Base-by-base conservation (phyloP, 2,329 filamentous ascomycete genomes). In the Aspergillus sp. region DNA sequence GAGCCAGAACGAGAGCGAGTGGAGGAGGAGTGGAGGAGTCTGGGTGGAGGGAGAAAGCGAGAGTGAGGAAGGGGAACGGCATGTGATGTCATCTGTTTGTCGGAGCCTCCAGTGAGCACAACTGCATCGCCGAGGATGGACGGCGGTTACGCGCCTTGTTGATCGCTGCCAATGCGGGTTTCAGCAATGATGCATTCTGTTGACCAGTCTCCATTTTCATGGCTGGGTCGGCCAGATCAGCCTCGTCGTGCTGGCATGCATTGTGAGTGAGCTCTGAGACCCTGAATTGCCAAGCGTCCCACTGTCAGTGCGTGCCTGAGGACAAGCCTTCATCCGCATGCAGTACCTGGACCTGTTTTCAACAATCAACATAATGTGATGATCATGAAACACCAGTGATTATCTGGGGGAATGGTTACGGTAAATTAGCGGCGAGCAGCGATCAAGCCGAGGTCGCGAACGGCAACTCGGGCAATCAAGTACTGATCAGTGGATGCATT, bases 1-100 rank as follows among this genome's bases (percentile, higher is more conserved):
- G 27, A 31, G 27, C 27, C 27, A 31, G 9, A 31, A 9, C 27
- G 27, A 31, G 14, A n/a, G 23, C 44, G 48, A 51, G 27, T 21
- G 35, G 33, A 15, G n/a, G 8, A 31, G 21, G 21, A 21, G 21
- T 21, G 21, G 21, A 21, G n/a, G 15, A 48, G 21, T 35, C 25
- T 4, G 17, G 43, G 19, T n/a, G 27, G 27, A 31, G 27, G 27
- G 27, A 40, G 21, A 15, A n/a, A 51, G 25, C 19, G 47, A 33
- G 6, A 19, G 33, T 8, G 33, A 49, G 23, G 33, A 31, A 27
- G 44, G 52, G 52, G 21, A 17, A 15, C 37, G 21, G 46, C 46
- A 51, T 51, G 48, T 51, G 48, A 51, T 51, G 48, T 51, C 48
- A 51, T 51, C 35, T 37, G 35, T 41, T 19, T 31, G 44, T 15